Base-by-base conservation (phyloP, 306 rosid genomes). In the Acacia acuminata region DNA sequence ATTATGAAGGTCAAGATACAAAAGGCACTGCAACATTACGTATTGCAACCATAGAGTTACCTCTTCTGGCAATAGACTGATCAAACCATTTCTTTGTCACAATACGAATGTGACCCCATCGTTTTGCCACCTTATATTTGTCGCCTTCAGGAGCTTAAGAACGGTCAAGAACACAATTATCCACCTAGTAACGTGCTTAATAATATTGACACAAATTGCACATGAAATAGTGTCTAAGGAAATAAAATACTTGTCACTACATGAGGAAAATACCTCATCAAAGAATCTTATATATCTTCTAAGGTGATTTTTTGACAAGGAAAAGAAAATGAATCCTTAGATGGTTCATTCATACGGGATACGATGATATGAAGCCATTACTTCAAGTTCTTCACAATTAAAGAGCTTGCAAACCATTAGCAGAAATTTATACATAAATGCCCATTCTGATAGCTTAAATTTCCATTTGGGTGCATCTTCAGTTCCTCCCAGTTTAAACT, bases 61-160 rank as follows among this genome's bases (percentile, higher is more conserved):
- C 98, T 91, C 88, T 91, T 90, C 91, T 88, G 48, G 84, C 86
- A 83, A 96, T 79, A 75, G 93, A 96, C 81, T 93, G 96, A 88
- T 92, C 89, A 83, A 96, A 91, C 99, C 99, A 96, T 87, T 92
- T 93, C 75, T 81, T 90, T 82, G 96, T 87, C 80, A 93, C 96
- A 75, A 94, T 89, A 86, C 53, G 78, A 83, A 93, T 90, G 82
- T 86, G 87, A 72, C 97, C 97, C 99, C 99, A 96, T 71, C 73
- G 82, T 76, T 85, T 90, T 34, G 99, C 99, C 75, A 93, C 97
- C 94, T 88, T 91, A 82, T 92, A 89, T 85, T 96, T 96, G 90
- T 91, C 99, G 82, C 99, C 98, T 90, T 96, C 94, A 78, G 96
- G 97, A 87, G 91, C 91, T 85, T 96, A 87, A 86, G 86, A 83